Evolutionary conservation across 2,329 filamentous ascomycete genomes (phyloP).

Genomic region (Sclerotinia trifoliorum): DNA sequence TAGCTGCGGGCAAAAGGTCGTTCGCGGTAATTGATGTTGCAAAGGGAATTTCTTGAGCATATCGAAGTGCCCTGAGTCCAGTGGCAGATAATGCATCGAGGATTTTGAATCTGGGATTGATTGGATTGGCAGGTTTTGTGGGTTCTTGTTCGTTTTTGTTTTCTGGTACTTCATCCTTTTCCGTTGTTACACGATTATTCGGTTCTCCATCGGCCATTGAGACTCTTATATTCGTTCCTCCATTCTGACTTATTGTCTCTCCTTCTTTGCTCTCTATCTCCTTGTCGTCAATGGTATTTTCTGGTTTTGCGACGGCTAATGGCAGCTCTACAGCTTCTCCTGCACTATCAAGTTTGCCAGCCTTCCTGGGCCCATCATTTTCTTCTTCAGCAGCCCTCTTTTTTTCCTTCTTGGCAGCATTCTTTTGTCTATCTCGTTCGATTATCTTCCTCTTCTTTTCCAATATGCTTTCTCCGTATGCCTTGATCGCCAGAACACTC

Average conservation of each 20-base stretch:
- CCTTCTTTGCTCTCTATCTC: not conserved
- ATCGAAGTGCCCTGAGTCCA: conserved; percentile 84
- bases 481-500: conserved; percentile 87
- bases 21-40: conserved; percentile 82
- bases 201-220: not conserved
- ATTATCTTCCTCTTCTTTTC: conserved; percentile 47
- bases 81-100: conserved; percentile 94
- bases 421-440: conserved; percentile 43
- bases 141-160: not conserved
- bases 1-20: conserved; percentile 76
- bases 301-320: not conserved
- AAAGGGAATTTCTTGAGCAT: conserved; percentile 87
- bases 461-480: conserved; percentile 71
- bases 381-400: conserved; percentile 42
- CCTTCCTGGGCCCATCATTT: conserved; percentile 41
- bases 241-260: not conserved
- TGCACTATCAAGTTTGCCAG: conserved; percentile 34
- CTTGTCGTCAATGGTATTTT: not conserved
- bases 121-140: conserved; percentile 20
- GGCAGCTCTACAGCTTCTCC: not conserved
- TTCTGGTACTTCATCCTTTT: not conserved
- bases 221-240: not conserved
- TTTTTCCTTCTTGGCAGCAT: conserved; percentile 45
- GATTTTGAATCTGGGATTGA: conserved; percentile 64
- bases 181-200: not conserved